A percentile compares a stretch with the other conserved stretches of the same genome.
Evolutionary conservation across 108 stramenopile species (phyloP).

Genomic region (Nannochloropsis oceanica): DNA sequence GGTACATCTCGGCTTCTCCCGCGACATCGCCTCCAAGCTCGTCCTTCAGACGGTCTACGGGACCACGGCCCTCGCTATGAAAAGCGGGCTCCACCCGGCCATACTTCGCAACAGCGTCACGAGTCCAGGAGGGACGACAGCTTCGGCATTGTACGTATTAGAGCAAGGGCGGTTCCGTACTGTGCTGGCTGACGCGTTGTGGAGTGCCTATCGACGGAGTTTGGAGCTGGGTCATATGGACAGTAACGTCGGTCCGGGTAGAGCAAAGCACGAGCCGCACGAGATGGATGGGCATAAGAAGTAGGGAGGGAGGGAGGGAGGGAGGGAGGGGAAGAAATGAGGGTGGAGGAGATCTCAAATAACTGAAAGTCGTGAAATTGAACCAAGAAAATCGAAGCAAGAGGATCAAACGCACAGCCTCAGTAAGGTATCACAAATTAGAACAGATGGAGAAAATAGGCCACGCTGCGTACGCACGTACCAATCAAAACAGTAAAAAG

Average conservation of each 20-base stretch:
- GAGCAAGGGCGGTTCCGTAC: conserved; percentile 77
- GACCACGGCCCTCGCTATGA: conserved; percentile 64
- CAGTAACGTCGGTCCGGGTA: conserved; percentile 15
- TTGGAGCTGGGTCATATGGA: conserved; percentile 23
- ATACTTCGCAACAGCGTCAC: conserved; percentile 71
- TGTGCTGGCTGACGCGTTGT: conserved; percentile 52
- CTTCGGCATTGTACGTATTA: conserved; percentile 70
- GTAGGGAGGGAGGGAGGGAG: neutral
- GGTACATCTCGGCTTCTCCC: conserved; percentile 8
- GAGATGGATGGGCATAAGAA: neutral
- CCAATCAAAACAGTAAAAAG: no score
- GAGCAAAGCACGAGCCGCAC: neutral
- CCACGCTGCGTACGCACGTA: no score
- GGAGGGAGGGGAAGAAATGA: neutral
- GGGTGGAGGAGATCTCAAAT: neutral
- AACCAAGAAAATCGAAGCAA: no score
- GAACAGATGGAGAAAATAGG: no score
- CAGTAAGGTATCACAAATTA: no score
- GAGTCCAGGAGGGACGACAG: conserved; percentile 82
- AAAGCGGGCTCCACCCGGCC: conserved; percentile 60
- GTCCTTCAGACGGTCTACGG: conserved; percentile 47
- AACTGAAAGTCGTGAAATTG: no score
- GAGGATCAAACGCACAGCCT: no score
- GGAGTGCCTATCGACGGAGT: conserved; percentile 24
- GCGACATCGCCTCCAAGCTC: conserved; percentile 43